Evolutionary conservation across 148 eudicot genomes (phyloP), one percentile per base, ranked within the genome.

Genomic region (Rhododendron griersonianum): DNA sequence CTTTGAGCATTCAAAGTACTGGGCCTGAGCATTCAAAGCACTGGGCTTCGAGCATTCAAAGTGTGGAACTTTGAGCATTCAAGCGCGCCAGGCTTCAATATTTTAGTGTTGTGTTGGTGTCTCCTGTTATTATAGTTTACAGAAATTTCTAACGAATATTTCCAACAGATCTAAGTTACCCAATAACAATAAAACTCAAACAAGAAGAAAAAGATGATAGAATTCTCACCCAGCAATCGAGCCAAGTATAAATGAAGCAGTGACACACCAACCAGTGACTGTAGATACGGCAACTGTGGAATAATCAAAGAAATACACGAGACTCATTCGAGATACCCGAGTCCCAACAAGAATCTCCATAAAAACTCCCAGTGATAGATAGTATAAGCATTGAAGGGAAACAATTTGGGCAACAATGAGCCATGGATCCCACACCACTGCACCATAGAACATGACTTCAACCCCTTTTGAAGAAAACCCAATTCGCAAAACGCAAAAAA

Each of bases 361-460:
- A 82, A 92, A 89, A 47, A 94, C 69, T 3, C 99, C 99, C 1
- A 96, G 91, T 1, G 94, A 91, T 9, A 94, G 84, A 90, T 98
- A 98, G 87, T 94, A 95, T 37, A 93, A 86, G 87, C 98, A 98
- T 82, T 98, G 99, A 59, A 95, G 87, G 87, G 98, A 94, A 83
- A 92, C 99, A 80, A 98, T 98, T 88, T 98, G 98, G 67, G 98
- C 98, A 79, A 98, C 96, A 79, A 98, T 98, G 16, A 95, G 89
- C 98, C 98, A 95, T 82, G 99, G 99, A 91, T 98, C 99, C 98
- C 98, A 98, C 83, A 91, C 96, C 87, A 91, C 95, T 51, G 98
- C 85, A 45, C 98, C 99, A 95, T 93, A 98, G 95, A 98, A 98
- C 99, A 98, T 98, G 91, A 85, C 95, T 92, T 82, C 71, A 53